phyloP scores from a whole-genome alignment of 2,329 filamentous ascomycete genomes.

The Grosmannia clavigera region DNA sequence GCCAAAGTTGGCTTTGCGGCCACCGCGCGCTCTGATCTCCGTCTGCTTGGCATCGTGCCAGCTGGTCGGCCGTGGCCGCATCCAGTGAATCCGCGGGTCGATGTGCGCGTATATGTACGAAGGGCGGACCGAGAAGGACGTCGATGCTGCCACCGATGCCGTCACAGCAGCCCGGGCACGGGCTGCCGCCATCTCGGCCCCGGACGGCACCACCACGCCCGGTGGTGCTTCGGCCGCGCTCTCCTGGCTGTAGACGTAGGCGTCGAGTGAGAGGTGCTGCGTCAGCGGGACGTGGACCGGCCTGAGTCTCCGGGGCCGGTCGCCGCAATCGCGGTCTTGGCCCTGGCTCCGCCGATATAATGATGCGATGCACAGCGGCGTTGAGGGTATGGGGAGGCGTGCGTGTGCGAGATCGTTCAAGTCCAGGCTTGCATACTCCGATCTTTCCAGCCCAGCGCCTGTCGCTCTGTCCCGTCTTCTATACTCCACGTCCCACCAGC shows the following conservation, averaged over 20 bases:
- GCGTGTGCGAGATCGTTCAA: not conserved
- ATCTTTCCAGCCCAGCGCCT: not conserved
- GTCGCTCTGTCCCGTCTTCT: not conserved
- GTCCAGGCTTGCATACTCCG: not conserved
- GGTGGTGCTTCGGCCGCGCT: constrained; percentile 11
- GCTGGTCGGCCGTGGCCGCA: constrained; percentile 26
- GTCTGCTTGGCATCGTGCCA: constrained; percentile 35
- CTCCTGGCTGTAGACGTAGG: constrained; percentile 16
- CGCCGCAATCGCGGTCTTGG: not conserved
- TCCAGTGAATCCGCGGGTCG: constrained; percentile 39
- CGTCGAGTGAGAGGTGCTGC: constrained; percentile 12
- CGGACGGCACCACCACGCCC: constrained; percentile 9
- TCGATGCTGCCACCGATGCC: not conserved
- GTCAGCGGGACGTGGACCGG: not conserved
- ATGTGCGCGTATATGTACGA: constrained; percentile 29
- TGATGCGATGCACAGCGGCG: not conserved
- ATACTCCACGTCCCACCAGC: not conserved
- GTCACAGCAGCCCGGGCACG: not conserved
- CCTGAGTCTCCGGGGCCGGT: not conserved
- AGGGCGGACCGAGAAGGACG: constrained; percentile 13
- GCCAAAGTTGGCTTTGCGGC: constrained; percentile 39
- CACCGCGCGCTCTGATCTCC: constrained; percentile 36
- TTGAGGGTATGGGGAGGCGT: not conserved
- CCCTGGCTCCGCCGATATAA: not conserved
- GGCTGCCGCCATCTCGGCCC: constrained; percentile 2